phyloP scores from a whole-genome alignment of 2,329 filamentous ascomycete species.

The Neopestalotiopsis clavispora region DNA sequence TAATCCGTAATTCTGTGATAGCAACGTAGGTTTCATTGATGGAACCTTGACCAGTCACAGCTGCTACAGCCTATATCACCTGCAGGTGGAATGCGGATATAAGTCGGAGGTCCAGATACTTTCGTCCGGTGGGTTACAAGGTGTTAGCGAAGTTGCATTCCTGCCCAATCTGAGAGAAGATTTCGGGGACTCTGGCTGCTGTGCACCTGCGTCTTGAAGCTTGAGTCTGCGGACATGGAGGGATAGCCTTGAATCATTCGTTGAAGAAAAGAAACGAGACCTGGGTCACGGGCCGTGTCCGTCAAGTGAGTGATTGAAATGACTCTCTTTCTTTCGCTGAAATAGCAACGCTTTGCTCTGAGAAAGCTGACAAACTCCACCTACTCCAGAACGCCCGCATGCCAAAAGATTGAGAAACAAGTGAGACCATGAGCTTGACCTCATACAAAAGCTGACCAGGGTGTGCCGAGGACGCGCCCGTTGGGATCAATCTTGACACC shows the following conservation, averaged over 20 bases:
- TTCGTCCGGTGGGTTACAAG: background rate
- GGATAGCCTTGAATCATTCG: no score
- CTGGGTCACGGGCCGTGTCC: no score
- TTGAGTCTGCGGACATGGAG: no score
- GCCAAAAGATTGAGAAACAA: background rate
- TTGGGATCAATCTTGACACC: slow-evolving; percentile 67
- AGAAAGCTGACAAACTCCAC: background rate
- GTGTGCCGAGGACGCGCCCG: slow-evolving; percentile 64
- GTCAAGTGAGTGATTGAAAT: no score
- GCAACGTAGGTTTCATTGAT: background rate
- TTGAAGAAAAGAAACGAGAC: no score
- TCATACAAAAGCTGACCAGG: slow-evolving; percentile 49
- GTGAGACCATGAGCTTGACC: background rate
- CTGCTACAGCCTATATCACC: background rate
- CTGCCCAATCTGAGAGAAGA: background rate
- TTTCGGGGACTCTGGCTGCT: background rate
- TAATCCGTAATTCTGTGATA: background rate
- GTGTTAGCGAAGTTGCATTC: background rate
- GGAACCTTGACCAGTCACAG: background rate
- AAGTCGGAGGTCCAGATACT: background rate
- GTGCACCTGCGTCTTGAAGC: background rate
- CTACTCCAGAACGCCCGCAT: background rate
- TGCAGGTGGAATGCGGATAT: slow-evolving; percentile 1
- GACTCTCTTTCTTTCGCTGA: no score
- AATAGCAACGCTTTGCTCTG: no score